phyloP scores from a whole-genome alignment of 1,284 basidiomycete species.

The Ustilago tritici region DNA sequence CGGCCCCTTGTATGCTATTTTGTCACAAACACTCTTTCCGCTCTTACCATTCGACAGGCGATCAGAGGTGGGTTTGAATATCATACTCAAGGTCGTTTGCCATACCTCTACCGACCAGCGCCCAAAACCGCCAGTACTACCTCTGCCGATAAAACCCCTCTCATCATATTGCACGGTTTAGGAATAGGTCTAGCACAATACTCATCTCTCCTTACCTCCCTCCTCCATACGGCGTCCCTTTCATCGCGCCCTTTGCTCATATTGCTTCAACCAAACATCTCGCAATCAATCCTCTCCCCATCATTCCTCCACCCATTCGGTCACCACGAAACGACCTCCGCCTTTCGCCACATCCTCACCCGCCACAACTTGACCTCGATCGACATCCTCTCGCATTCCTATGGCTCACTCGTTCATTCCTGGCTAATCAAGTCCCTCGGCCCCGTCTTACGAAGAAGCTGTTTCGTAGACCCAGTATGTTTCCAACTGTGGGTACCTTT shows the following conservation, averaged over 20 bases:
- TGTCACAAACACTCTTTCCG: slow-evolving; percentile 37
- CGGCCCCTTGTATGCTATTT: slow-evolving; percentile 53
- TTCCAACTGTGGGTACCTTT: slow-evolving; percentile 65
- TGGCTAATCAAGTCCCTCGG: slow-evolving; percentile 64
- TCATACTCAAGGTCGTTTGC: slow-evolving; percentile 38
- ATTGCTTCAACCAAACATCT: slow-evolving; percentile 63
- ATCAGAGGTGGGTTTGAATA: slow-evolving; percentile 46
- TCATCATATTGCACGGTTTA: slow-evolving; percentile 63
- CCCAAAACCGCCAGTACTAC: neutral
- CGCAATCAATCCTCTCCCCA: slow-evolving; percentile 58
- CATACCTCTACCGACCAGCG: slow-evolving; percentile 61
- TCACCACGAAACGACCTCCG: slow-evolving; percentile 53
- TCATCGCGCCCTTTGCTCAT: slow-evolving; percentile 59
- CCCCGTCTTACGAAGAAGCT: slow-evolving; percentile 39
- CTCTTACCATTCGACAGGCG: slow-evolving; percentile 30
- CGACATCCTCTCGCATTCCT: slow-evolving; percentile 64
- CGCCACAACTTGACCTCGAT: slow-evolving; percentile 41
- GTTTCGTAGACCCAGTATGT: slow-evolving; percentile 67
- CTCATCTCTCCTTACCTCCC: slow-evolving; percentile 33
- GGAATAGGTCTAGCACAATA: slow-evolving; percentile 63
- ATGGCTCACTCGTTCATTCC: slow-evolving; percentile 63
- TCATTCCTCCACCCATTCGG: slow-evolving; percentile 57
- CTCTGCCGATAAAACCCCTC: slow-evolving; percentile 30
- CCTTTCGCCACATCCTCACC: slow-evolving; percentile 49
- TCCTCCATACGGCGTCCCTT: slow-evolving; percentile 34